Evolutionary conservation across 2,329 filamentous ascomycete species (phyloP).

Genomic region (Cercospora citrullina): DNA sequence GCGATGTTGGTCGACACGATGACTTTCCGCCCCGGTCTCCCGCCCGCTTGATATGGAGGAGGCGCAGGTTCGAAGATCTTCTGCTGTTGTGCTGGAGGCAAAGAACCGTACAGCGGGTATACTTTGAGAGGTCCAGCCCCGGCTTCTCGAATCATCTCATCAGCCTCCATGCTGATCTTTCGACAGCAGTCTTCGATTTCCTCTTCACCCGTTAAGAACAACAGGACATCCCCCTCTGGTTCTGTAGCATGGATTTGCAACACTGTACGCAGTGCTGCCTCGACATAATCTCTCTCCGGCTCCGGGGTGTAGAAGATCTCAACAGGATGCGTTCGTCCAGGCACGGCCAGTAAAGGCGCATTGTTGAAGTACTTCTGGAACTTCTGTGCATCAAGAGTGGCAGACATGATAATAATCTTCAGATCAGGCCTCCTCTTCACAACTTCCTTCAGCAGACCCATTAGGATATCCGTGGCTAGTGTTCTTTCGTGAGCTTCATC

Average conservation of each 20-base stretch:
- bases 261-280: slow-evolving; percentile 90
- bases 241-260: slow-evolving; percentile 95
- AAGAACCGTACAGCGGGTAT: slow-evolving; percentile 90
- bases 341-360: slow-evolving; percentile 88
- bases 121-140: slow-evolving; percentile 86
- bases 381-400: slow-evolving; percentile 94
- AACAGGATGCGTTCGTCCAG: slow-evolving; percentile 91
- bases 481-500: slow-evolving; percentile 98
- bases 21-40: slow-evolving; percentile 85
- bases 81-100: slow-evolving; percentile 82
- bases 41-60: slow-evolving; percentile 67
- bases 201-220: slow-evolving; percentile 97
- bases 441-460: slow-evolving; percentile 93
- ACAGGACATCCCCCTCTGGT: slow-evolving; percentile 83
- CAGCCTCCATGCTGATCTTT: slow-evolving; percentile 85
- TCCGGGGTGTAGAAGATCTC: slow-evolving; percentile 99
- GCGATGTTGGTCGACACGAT: slow-evolving; percentile 98
- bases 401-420: slow-evolving; percentile 99
- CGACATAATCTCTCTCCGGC: slow-evolving; percentile 93
- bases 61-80: slow-evolving; percentile 92
- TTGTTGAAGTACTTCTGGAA: slow-evolving; percentile 97
- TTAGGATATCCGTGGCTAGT: slow-evolving; percentile 93
- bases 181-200: slow-evolving; percentile 96
- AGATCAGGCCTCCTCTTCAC: slow-evolving; percentile 78
- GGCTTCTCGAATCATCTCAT: slow-evolving; percentile 88